Evolutionary conservation across 768 basidiomycete species (phyloP), one percentile per base, ranked within the genome.

Genomic region (Auricularia sp.): DNA sequence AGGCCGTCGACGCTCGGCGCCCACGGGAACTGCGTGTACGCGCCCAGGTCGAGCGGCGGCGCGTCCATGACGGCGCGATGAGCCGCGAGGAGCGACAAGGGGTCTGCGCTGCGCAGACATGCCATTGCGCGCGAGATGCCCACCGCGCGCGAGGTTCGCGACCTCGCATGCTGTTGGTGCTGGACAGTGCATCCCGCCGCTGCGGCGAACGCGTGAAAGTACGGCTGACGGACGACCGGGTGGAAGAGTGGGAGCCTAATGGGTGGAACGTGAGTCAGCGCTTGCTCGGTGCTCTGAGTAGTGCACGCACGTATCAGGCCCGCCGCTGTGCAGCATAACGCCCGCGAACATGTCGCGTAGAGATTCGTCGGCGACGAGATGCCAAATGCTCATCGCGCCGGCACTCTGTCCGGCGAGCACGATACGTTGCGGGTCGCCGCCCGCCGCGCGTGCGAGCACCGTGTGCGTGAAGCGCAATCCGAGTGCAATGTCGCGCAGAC

Each of bases 391-490:
- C 62, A 80, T 80, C 21, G 83, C 81, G 5, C 84, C 84, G 8
- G 84, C 84, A 51, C 79, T 81, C 67, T 85, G 78, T n/a, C 84
- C 85, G 62, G 80, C 80, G 34, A 81, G 71, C 2, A 82, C 84
- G 2, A 85, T 35, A 21, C 56, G 5, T 1, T 59, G 24, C 24
- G 24, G 21, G 56, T 75, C 70, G 13, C 76, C 76, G 3, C 76
- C 75, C 39, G 76, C 75, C 1, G 67, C 63, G 3, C 6, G 7
- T 11, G 61, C 62, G 61, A 77, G 71, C 62, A 75, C 75, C 6
- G 58, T 10, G 39, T 75, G 72, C 3, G 74, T 69, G 74, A 72
- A 74, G 61, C 73, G 56, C 56, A 36, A 75, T 65, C 16, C 77
- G 68, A 68, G 81, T 77, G 67, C 24, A 7, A 29, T 24, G 29